Percentiles rank a stretch among this genome's conserved stretches.
Conservation (phyloP, 192 early-diverging fungal species). For the Backusella tarrabulga region DNA sequence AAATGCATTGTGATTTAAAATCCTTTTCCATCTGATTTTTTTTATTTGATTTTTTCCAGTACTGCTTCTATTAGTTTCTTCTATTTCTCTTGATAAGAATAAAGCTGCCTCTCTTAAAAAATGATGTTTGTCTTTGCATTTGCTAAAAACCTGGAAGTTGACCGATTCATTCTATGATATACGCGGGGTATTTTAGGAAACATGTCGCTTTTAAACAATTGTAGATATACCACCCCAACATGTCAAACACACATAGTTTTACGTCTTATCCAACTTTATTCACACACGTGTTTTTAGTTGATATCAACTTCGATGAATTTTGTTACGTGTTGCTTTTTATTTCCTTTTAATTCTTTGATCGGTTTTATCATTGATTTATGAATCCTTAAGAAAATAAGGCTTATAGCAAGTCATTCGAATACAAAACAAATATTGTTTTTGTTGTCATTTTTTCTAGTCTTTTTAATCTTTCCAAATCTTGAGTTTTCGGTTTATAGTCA, state of each 20-base stretch:
- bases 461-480: neutral
- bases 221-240: too few species aligned
- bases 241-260: neutral
- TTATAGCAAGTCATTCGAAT: neutral
- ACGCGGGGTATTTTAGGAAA: too few species aligned
- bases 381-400: too few species aligned
- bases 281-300: neutral
- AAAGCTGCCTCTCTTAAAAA: too few species aligned
- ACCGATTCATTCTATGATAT: too few species aligned
- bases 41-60: neutral
- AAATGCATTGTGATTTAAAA: neutral
- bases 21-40: neutral
- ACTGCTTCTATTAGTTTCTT: neutral
- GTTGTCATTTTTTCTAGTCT: neutral
- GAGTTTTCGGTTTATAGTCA: neutral
- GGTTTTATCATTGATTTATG: neutral
- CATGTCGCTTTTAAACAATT: too few species aligned
- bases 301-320: neutral
- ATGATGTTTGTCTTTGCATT: too few species aligned
- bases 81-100: neutral
- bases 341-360: neutral
- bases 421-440: neutral
- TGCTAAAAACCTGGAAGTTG: too few species aligned
- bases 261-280: neutral
- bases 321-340: neutral